Evolutionary conservation across 306 rosid genomes (phyloP).

Genomic region (Quercus wislizeni): DNA sequence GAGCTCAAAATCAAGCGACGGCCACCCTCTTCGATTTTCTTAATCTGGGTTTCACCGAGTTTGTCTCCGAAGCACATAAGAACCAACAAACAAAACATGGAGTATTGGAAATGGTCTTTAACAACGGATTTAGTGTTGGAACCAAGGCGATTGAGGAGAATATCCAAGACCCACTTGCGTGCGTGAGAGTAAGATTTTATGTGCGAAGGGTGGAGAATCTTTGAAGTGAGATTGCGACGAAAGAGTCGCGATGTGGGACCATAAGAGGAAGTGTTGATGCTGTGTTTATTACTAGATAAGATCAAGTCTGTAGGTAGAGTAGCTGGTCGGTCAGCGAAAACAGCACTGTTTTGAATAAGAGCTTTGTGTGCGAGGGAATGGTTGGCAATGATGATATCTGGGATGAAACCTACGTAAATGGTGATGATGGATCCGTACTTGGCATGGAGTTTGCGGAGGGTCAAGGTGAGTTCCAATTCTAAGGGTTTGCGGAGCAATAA

Average conservation of each 20-base stretch:
- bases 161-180: conserved; percentile 3
- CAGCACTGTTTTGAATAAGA: neutral
- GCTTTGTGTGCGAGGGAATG: neutral
- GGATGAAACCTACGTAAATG: neutral
- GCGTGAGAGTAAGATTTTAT: neutral
- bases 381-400: neutral
- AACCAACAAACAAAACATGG: conserved; percentile 1
- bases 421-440: neutral
- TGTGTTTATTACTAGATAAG: neutral
- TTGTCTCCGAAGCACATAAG: conserved; percentile 5
- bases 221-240: neutral
- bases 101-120: neutral
- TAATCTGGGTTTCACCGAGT: neutral
- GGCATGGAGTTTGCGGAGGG: neutral
- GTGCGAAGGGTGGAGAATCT: neutral
- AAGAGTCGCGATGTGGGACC: neutral
- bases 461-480: neutral
- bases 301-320: neutral
- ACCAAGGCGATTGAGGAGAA: neutral
- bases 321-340: neutral
- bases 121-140: neutral
- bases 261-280: neutral
- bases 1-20: neutral
- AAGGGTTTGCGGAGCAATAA: neutral
- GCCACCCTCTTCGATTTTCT: neutral